These are phyloP conservation scores for Solanum paucissectum DNA, from an alignment of 257 asterid genomes.

Conservation along the genomic window DNA sequence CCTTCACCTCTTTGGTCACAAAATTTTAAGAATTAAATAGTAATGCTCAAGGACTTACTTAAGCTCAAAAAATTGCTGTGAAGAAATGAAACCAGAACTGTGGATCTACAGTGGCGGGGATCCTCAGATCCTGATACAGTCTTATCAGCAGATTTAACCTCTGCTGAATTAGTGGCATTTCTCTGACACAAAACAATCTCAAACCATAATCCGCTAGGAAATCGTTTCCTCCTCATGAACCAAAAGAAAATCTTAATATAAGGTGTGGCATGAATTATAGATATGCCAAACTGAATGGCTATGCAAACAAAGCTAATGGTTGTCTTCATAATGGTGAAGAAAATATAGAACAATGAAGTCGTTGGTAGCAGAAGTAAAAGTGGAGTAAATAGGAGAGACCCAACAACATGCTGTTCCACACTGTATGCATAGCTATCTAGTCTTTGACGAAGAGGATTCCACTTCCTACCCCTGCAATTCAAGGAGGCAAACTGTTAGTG, in stretches of 20 bases:
- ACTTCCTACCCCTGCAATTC: slow-evolving; percentile 77
- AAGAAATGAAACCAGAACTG: slow-evolving; percentile 50
- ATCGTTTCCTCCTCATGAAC: slow-evolving; percentile 59
- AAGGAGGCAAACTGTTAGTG: slow-evolving; percentile 3
- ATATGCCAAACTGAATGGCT: slow-evolving; percentile 36
- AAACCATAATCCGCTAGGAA: slow-evolving; percentile 84
- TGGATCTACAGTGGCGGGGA: slow-evolving; percentile 15
- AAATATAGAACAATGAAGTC: slow-evolving; percentile 78
- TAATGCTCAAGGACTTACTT: slow-evolving; percentile 25
- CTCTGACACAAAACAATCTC: slow-evolving; percentile 33
- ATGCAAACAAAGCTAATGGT: slow-evolving; percentile 47
- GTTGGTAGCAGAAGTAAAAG: slow-evolving; percentile 85
- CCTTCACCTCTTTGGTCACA: not conserved
- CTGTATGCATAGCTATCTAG: slow-evolving; percentile 86
- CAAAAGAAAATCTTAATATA: slow-evolving; percentile 59
- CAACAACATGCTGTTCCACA: slow-evolving; percentile 86
- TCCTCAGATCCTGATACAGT: slow-evolving; percentile 12
- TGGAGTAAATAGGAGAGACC: slow-evolving; percentile 89
- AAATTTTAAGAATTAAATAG: not conserved
- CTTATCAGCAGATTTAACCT: slow-evolving; percentile 6
- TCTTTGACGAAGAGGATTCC: slow-evolving; percentile 89
- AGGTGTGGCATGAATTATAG: slow-evolving; percentile 72
- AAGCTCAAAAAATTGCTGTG: slow-evolving; percentile 68
- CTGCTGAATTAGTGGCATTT: slow-evolving; percentile 6
- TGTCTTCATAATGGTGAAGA: slow-evolving; percentile 75